Evolutionary conservation across 75 land plant species (phyloP).

Genomic region (Selaginella tamariscina): DNA sequence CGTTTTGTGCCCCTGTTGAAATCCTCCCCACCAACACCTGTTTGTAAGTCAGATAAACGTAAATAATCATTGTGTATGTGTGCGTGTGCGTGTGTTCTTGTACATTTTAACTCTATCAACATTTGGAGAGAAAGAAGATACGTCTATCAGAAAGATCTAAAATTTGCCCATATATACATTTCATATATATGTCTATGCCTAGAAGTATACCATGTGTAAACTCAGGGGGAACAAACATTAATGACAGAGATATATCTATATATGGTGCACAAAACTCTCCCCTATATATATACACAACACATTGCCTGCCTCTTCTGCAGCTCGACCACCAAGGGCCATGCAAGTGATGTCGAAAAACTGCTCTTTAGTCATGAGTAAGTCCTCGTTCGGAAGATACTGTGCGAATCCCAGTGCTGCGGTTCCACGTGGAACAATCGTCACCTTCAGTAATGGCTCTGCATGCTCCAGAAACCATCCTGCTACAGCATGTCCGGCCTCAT

Average conservation of each 20-base stretch:
- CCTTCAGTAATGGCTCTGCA: slow-evolving; percentile 1
- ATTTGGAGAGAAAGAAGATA: no score
- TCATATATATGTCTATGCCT: no score
- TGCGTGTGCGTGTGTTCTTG: no score
- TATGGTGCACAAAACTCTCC: no score
- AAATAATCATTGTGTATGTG: no score
- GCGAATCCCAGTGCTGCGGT: slow-evolving; percentile 2
- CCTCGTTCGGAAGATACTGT: slow-evolving; percentile 7
- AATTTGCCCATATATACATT: no score
- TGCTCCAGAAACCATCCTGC: slow-evolving; percentile 9
- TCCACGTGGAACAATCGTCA: slow-evolving; percentile 9
- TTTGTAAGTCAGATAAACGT: no score
- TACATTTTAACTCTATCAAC: no score
- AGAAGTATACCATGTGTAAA: no score
- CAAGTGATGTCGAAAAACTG: neutral
- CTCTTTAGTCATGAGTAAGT: slow-evolving; percentile 3
- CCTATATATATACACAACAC: neutral
- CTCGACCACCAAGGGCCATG: slow-evolving; percentile 5
- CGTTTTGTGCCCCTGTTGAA: slow-evolving; percentile 1
- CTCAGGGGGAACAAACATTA: no score
- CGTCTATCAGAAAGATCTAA: no score
- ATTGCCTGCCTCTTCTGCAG: neutral
- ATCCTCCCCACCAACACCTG: slow-evolving; percentile 2
- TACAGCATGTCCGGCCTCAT: slow-evolving; percentile 7
- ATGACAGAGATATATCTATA: neutral